phyloP scores from a whole-genome alignment of 78 protist genomes.

The Fonticula alba region DNA sequence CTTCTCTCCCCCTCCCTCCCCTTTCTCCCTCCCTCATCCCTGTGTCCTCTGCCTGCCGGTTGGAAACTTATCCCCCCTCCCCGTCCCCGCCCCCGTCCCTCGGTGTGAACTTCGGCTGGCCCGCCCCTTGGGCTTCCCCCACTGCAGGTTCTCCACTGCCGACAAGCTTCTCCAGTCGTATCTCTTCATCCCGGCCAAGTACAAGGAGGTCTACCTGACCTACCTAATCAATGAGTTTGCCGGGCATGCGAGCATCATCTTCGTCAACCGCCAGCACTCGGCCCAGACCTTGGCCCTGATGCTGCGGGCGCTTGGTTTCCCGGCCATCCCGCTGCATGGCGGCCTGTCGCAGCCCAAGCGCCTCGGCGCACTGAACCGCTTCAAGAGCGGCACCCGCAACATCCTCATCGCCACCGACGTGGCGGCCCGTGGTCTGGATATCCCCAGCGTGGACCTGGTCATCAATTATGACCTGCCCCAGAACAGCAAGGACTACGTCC shows the following conservation, averaged over 20 bases:
- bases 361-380: slow-evolving; percentile 32
- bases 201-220: slow-evolving; percentile 61
- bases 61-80: no score
- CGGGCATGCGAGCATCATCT: slow-evolving; percentile 55
- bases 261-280: slow-evolving; percentile 25
- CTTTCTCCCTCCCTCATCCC: no score
- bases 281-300: slow-evolving; percentile 38
- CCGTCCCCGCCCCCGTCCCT: no score
- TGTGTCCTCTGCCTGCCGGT: no score
- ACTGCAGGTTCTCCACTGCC: slow-evolving; percentile 55
- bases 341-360: slow-evolving; percentile 61
- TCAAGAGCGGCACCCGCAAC: slow-evolving; percentile 8
- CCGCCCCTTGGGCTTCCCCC: neutral
- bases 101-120: no score
- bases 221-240: slow-evolving; percentile 4
- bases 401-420: slow-evolving; percentile 77
- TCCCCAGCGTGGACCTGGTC: slow-evolving; percentile 80
- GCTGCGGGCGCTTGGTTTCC: slow-evolving; percentile 61
- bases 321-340: slow-evolving; percentile 82
- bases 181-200: slow-evolving; percentile 67
- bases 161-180: slow-evolving; percentile 61
- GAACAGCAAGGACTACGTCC: slow-evolving; percentile 72
- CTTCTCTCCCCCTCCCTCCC: neutral
- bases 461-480: slow-evolving; percentile 87
- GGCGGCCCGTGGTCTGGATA: slow-evolving; percentile 85